These are phyloP conservation scores for Entomortierella chlamydospora DNA, from an alignment of 192 early-diverging fungal genomes.

Conservation along the genomic window DNA sequence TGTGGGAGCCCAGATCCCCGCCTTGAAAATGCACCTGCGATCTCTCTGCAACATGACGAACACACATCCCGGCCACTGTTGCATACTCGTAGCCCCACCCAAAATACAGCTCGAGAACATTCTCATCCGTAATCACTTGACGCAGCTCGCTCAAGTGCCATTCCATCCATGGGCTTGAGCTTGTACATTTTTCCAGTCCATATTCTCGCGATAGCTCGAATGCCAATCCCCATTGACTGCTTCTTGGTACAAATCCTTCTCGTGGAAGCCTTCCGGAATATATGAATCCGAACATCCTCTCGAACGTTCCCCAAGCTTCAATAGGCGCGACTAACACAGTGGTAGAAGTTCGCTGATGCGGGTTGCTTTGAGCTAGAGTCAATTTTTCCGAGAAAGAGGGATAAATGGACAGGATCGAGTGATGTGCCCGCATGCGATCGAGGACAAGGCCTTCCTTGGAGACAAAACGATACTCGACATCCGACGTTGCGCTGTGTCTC, in stretches of 20 bases:
- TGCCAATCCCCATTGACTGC: constrained; percentile 16
- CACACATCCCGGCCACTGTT: constrained; percentile 16
- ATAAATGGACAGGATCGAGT: constrained; percentile 36
- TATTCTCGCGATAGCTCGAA: constrained; percentile 22
- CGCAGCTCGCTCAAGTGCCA: constrained; percentile 16
- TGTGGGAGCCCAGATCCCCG: constrained; percentile 1
- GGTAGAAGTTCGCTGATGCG: constrained; percentile 9
- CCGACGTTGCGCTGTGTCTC: constrained; percentile 9
- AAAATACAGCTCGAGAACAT: constrained; percentile 40
- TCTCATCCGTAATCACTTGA: constrained; percentile 25
- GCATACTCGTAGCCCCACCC: constrained; percentile 22
- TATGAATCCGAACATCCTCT: constrained; percentile 33
- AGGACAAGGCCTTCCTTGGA: constrained; percentile 8
- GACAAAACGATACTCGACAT: constrained; percentile 30
- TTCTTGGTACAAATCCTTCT: constrained; percentile 4
- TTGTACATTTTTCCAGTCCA: constrained; percentile 8
- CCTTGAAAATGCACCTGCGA: constrained; percentile 4
- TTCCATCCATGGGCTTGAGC: constrained; percentile 21
- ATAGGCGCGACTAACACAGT: not conserved
- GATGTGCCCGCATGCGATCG: constrained; percentile 26
- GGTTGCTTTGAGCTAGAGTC: constrained; percentile 14
- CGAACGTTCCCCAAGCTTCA: constrained; percentile 3
- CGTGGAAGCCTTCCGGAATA: constrained; percentile 27
- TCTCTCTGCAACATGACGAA: constrained; percentile 17
- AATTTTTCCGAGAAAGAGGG: constrained; percentile 38